These are phyloP conservation scores for Cucurbita moschata DNA, from an alignment of 306 rosid genomes.

Conservation along the genomic window DNA sequence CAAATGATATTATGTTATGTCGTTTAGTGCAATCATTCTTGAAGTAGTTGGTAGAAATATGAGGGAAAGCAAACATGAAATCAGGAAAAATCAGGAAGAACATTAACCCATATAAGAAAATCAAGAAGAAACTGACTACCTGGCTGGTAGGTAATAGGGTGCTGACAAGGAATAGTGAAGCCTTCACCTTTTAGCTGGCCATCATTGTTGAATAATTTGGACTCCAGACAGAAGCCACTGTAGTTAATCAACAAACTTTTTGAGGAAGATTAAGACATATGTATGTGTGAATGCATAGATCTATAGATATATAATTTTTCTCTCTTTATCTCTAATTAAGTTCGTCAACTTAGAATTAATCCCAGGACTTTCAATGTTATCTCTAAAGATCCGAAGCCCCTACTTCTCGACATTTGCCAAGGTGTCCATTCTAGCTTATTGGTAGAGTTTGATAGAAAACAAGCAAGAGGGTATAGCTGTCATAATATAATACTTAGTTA, in stretches of 20 bases:
- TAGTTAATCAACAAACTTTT: neutral
- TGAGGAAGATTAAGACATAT: neutral
- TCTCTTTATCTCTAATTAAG: too few relatives aligned
- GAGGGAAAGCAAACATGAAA: neutral
- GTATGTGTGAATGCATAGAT: too few relatives aligned
- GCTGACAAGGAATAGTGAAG: slow-evolving; percentile 18
- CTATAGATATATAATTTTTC: too few relatives aligned
- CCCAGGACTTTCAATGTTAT: too few relatives aligned
- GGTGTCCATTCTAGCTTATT: too few relatives aligned
- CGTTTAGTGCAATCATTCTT: neutral
- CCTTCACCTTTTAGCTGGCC: slow-evolving; percentile 16
- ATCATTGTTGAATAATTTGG: slow-evolving; percentile 23
- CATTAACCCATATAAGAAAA: neutral
- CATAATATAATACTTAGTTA: too few relatives aligned
- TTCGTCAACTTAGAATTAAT: too few relatives aligned
- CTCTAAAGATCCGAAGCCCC: too few relatives aligned
- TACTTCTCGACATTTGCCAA: too few relatives aligned
- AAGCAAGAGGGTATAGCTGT: too few relatives aligned
- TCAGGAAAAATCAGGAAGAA: slow-evolving; percentile 11
- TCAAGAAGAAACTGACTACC: slow-evolving; percentile 28
- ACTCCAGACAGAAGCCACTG: slow-evolving; percentile 24
- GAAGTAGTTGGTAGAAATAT: neutral
- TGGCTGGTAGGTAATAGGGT: slow-evolving; percentile 17
- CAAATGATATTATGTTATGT: neutral
- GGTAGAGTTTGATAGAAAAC: too few relatives aligned